Base-by-base conservation (phyloP, 345 rosid species). In the Eucalyptus marginata region DNA sequence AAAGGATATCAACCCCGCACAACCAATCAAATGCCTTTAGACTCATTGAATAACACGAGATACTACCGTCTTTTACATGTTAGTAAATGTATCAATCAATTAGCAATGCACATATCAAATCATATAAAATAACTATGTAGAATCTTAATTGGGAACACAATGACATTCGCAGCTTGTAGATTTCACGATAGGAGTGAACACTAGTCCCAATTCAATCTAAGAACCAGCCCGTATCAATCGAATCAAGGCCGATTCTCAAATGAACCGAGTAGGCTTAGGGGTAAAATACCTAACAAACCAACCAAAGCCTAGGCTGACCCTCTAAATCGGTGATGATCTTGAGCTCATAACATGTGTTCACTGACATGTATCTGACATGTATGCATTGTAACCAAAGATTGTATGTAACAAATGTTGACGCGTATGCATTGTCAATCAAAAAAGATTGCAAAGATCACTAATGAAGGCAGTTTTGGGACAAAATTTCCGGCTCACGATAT, bases 1-100 rank as follows among this genome's bases (percentile, higher is more conserved):
- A n/a, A 4, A 31, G 40, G 11, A 15, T 59, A 59, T 27, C 13
- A 5, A 13, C 2, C n/a, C 13, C 7, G 0, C 14, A 59, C 31
- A 12, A n/a, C 76, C 16, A 64, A 15, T 7, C 0, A 3, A 66
- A n/a, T 15, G 22, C n/a, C 16, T 7, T 7, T 2, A 2, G 6
- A 31, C 79, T 15, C 76, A n/a, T 31, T 7, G 22, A 66, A 15
- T 66, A 31, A 15, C 40, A 4, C 11, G 3, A n/a, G 3, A n/a
- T 31, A 7, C 40, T 31, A 8, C 12, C 27, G 0, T 36, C 25
- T 18, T 68, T 71, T 71, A 36, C 25, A 10, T 71, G 44, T 71
- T 33, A 33, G 44, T 17, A 33, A 17, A 33, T 36, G 3, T 18
- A 40, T 3, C 4, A 18, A 18, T 18, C 14, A 71, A 18, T 36